Evolutionary conservation across 1,139 yeast species (phyloP).

Genomic region (Debaryomyces psychrophilus): DNA sequence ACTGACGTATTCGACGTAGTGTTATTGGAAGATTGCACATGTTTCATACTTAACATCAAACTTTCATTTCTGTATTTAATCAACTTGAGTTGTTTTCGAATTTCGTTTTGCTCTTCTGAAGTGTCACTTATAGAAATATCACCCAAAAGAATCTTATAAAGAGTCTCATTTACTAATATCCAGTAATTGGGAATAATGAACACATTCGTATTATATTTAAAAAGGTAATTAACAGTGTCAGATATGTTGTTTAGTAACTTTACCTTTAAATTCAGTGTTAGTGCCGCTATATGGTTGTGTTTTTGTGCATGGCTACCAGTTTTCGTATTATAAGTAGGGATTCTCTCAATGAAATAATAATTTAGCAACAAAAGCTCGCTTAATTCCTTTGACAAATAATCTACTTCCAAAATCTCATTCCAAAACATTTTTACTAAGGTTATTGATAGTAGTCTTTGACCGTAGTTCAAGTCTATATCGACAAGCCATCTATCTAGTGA

Average conservation of each 20-base stretch:
- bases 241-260: slow-evolving; percentile 31
- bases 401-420: slow-evolving; percentile 60
- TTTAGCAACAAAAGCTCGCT: slow-evolving; percentile 56
- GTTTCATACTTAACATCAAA: slow-evolving; percentile 54
- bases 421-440: slow-evolving; percentile 70
- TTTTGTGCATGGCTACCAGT: slow-evolving; percentile 3
- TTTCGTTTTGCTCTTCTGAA: slow-evolving; percentile 33
- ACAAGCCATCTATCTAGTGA: slow-evolving; percentile 15
- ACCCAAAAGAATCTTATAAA: slow-evolving; percentile 43
- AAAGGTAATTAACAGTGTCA: slow-evolving; percentile 49
- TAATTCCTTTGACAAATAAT: slow-evolving; percentile 61
- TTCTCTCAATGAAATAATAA: slow-evolving; percentile 38
- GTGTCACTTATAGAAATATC: slow-evolving; percentile 33
- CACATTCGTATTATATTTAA: slow-evolving; percentile 63
- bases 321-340: slow-evolving; percentile 14
- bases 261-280: slow-evolving; percentile 22
- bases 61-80: slow-evolving; percentile 74
- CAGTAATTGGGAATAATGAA: slow-evolving; percentile 81
- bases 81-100: slow-evolving; percentile 57
- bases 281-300: slow-evolving; percentile 10
- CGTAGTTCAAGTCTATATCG: slow-evolving; percentile 35
- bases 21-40: slow-evolving; percentile 10
- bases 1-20: slow-evolving; percentile 15
- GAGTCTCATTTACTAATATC: slow-evolving; percentile 56
- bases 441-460: slow-evolving; percentile 47